Evolutionary conservation across 768 basidiomycete species (phyloP).

Genomic region (Xanthoconium purpureum): DNA sequence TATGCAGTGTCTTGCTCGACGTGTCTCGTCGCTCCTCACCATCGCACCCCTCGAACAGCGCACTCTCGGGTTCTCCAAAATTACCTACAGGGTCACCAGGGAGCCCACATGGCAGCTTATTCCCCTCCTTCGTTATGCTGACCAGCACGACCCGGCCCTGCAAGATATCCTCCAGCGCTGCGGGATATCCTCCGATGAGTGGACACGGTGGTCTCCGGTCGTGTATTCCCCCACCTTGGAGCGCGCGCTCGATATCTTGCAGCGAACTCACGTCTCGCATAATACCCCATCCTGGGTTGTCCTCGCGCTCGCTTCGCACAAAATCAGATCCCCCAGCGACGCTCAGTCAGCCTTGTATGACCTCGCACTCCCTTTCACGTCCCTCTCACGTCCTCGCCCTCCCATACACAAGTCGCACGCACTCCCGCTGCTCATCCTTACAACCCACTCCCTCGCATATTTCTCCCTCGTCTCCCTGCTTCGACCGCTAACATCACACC

Average conservation of each 20-base stretch:
- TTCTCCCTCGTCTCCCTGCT: conserved; percentile 48
- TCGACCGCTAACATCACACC: conserved; percentile 41
- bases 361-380: conserved; percentile 42
- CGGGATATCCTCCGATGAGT: conserved; percentile 37
- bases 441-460: conserved; percentile 47
- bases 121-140: conserved; percentile 26
- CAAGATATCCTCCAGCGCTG: conserved; percentile 30
- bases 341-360: conserved; percentile 43
- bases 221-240: conserved; percentile 36
- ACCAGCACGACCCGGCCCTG: conserved; percentile 1
- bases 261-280: neutral
- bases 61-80: conserved; percentile 28
- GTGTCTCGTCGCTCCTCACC: conserved; percentile 20
- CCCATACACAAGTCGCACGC: conserved; percentile 1
- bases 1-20: conserved; percentile 20
- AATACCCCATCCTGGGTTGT: conserved; percentile 52
- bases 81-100: conserved; percentile 35
- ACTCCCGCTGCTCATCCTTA: conserved; percentile 15
- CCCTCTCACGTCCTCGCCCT: conserved; percentile 25
- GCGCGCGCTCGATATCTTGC: conserved; percentile 26
- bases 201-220: conserved; percentile 37
- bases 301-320: conserved; percentile 46
- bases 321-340: conserved; percentile 43
- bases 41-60: conserved; percentile 21
- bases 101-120: conserved; percentile 46